Percentiles rank a stretch among this genome's conserved stretches.
Conservation (phyloP, 2,329 filamentous ascomycete genomes). For the Leptographium procerum region DNA sequence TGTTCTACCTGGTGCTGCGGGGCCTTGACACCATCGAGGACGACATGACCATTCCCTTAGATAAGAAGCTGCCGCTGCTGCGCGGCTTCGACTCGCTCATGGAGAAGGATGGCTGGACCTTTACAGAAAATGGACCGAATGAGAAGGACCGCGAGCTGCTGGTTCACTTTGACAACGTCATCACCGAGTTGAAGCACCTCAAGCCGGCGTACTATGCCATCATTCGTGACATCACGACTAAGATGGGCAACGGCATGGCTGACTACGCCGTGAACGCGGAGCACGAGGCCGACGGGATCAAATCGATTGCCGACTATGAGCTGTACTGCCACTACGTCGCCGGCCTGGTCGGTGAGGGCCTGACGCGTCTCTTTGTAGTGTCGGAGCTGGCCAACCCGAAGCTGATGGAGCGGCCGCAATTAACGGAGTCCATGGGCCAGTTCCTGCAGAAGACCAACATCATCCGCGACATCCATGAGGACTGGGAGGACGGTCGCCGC, state of each 20-base stretch:
- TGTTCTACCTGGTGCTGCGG: slow-evolving; percentile 89
- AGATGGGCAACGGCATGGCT: slow-evolving; percentile 98
- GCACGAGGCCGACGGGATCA: slow-evolving; percentile 66
- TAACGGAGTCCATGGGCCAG: slow-evolving; percentile 93
- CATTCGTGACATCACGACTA: slow-evolving; percentile 82
- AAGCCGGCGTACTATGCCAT: slow-evolving; percentile 76
- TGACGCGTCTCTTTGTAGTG: slow-evolving; percentile 83
- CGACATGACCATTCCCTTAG: slow-evolving; percentile 82
- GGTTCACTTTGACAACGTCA: slow-evolving; percentile 81
- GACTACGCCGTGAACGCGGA: slow-evolving; percentile 84
- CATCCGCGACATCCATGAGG: slow-evolving; percentile 88
- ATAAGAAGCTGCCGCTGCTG: slow-evolving; percentile 75
- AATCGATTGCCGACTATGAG: slow-evolving; percentile 83
- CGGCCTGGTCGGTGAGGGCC: slow-evolving; percentile 91
- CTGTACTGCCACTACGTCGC: slow-evolving; percentile 97
- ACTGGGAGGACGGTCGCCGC: slow-evolving; percentile 72
- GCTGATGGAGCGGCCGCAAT: slow-evolving; percentile 62
- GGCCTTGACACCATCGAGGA: slow-evolving; percentile 98
- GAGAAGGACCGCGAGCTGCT: slow-evolving; percentile 92
- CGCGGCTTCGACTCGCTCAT: slow-evolving; percentile 71
- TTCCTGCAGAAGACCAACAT: slow-evolving; percentile 99
- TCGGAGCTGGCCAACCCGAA: slow-evolving; percentile 77
- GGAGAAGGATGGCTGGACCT: slow-evolving; percentile 82
- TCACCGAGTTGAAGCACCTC: slow-evolving; percentile 77
- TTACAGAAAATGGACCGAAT: slow-evolving; percentile 69